A percentile compares a stretch with the other conserved stretches of the same genome.
Conservation (phyloP, 257 asterid species). For the Nyctanthes arbortristis region DNA sequence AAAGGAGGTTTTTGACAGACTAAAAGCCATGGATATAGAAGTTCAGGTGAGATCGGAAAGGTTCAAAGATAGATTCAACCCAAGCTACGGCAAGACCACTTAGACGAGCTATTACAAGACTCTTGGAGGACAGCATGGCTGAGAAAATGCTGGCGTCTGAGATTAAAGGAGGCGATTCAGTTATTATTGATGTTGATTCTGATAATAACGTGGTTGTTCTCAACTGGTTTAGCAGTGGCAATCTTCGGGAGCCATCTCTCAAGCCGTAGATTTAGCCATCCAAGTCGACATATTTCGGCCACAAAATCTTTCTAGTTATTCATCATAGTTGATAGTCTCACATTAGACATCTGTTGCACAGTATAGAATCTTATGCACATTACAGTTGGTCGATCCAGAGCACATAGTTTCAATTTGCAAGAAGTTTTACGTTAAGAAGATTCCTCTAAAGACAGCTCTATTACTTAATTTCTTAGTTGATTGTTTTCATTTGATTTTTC, state of each 20-base stretch:
- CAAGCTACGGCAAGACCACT: constrained; percentile 83
- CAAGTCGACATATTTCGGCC: not conserved
- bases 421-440: not conserved
- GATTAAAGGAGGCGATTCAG: constrained; percentile 67
- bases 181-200: constrained; percentile 57
- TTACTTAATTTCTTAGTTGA: not conserved
- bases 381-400: not conserved
- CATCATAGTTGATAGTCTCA: not conserved
- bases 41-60: constrained; percentile 64
- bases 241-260: constrained; percentile 44
- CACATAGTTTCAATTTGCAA: not conserved
- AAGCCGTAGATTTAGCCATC: constrained; percentile 37
- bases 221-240: constrained; percentile 56
- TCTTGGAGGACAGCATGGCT: constrained; percentile 78
- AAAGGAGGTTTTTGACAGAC: constrained; percentile 64
- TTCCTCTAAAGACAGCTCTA: not conserved
- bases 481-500: no score
- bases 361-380: not conserved
- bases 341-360: not conserved
- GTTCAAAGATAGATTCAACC: constrained; percentile 63
- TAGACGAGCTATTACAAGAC: constrained; percentile 77
- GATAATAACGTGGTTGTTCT: constrained; percentile 64
- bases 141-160: constrained; percentile 69
- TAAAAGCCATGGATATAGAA: constrained; percentile 50
- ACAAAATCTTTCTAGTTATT: no score